These are phyloP conservation scores for Trichomonas vaginalis DNA, from an alignment of 208 protist genomes.

Conservation along the genomic window DNA sequence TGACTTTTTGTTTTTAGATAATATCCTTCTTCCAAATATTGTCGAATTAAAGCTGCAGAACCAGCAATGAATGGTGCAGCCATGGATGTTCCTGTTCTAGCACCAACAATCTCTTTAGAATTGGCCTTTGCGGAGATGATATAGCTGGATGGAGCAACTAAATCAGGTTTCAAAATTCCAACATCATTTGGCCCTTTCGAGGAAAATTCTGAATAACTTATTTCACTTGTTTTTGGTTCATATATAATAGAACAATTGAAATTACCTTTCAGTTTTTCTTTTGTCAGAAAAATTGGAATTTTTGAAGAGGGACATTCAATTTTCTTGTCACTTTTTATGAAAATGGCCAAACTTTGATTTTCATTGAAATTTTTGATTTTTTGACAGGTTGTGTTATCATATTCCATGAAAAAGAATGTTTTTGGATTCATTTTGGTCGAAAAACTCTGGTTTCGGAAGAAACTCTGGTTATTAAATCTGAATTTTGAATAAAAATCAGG, in stretches of 20 bases:
- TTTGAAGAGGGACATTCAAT: too few species aligned
- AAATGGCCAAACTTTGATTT: not conserved
- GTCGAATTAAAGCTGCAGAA: not conserved
- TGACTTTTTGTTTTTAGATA: not conserved
- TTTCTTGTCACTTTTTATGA: not conserved
- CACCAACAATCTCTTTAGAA: not conserved
- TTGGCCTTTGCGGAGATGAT: not conserved
- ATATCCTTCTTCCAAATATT: not conserved
- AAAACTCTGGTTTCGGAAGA: too few species aligned
- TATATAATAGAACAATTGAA: not conserved
- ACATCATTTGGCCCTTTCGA: not conserved
- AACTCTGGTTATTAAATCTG: not conserved
- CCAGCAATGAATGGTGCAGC: not conserved
- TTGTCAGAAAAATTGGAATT: not conserved
- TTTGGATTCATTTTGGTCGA: not conserved
- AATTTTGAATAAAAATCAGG: not conserved
- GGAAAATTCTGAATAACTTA: too few species aligned
- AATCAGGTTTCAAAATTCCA: slow-evolving; percentile 24
- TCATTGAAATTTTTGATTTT: not conserved
- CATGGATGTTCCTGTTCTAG: not conserved
- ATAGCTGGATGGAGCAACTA: slow-evolving; percentile 11
- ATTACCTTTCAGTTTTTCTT: not conserved
- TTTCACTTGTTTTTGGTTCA: too few species aligned
- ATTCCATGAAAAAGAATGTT: not conserved
- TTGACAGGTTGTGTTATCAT: not conserved